Evolutionary conservation across 179 eudicot genomes (phyloP).

Genomic region (Gypsophila paniculata): DNA sequence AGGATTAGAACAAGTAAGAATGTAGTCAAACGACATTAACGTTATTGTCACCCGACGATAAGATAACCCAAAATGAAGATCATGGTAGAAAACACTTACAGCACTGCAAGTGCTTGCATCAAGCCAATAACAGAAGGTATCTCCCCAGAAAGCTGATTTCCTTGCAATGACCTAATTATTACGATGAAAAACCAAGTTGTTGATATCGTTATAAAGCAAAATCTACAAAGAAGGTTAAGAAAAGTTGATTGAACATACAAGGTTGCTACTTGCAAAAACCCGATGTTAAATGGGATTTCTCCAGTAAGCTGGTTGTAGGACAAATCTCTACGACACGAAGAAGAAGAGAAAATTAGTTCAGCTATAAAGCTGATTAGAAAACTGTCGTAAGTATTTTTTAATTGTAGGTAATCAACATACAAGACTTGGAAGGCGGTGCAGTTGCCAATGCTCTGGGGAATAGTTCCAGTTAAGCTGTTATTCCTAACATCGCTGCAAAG

Average conservation of each 20-base stretch:
- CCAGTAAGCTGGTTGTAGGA: conserved; percentile 90
- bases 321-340: conserved; percentile 57
- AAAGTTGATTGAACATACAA: conserved; percentile 45
- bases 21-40: neutral
- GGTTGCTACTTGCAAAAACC: conserved; percentile 96
- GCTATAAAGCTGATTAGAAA: neutral
- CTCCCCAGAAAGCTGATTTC: conserved; percentile 69
- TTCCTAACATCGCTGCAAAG: conserved; percentile 84
- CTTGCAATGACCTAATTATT: conserved; percentile 70
- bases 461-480: conserved; percentile 87
- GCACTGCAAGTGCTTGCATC: conserved; percentile 99
- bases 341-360: neutral
- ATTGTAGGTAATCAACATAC: conserved; percentile 44
- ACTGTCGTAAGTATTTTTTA: neutral
- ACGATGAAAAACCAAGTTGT: neutral
- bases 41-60: too few species aligned
- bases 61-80: neutral
- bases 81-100: conserved; percentile 48
- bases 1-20: neutral
- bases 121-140: conserved; percentile 91
- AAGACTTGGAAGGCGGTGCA: conserved; percentile 96
- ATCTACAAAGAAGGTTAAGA: neutral
- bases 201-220: neutral
- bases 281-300: conserved; percentile 91
- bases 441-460: conserved; percentile 81